Evolutionary conservation across 768 basidiomycete genomes (phyloP), one percentile per base, ranked within the genome.

Genomic region (Termitomyces sp.): DNA sequence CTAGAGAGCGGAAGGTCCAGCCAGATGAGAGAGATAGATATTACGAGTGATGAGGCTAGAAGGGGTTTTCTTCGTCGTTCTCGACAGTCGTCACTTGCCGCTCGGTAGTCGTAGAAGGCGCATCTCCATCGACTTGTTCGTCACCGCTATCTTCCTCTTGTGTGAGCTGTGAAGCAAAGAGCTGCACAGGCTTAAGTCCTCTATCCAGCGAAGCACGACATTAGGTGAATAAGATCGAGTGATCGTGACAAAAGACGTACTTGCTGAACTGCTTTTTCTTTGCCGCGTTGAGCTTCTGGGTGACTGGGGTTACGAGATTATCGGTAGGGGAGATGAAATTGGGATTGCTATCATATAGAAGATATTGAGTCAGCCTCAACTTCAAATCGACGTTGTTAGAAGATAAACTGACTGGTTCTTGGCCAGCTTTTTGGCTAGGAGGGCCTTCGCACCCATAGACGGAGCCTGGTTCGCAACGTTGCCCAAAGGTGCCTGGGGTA

Each of bases 201-300:
- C 87, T 89, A 63, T 29, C n/a, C n/a, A n/a, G n/a, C 35, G 15
- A 56, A n/a, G 27, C 39, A 36, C 33, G 40, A 11, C 40, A 59
- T 46, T 11, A 56, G 52, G 42, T 23, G 40, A 33, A 50, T 52
- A 18, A 57, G 51, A n/a, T 47, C 46, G 47, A 23, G 20, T 41
- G 38, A 52, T 53, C 13, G 23, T 33, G 52, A 29, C 11, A 32
- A 20, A 50, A 46, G 3, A 76, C 86, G 35, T 60, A 96, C 96
- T 93, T 97, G 55, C 70, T 76, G 67, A 97, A 98, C 64, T 92
- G 93, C 72, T 93, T 92, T 80, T 96, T 94, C 80, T 85, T 95
- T 3, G 89, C 88, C 16, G 89, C 90, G 47, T 78, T 88, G 50
- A 98, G 80, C 71, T 98, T 98, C 72, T 94, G 89, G 6, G 94